Evolutionary conservation across 768 basidiomycete genomes (phyloP).

Genomic region (Boletus barrowsii): DNA sequence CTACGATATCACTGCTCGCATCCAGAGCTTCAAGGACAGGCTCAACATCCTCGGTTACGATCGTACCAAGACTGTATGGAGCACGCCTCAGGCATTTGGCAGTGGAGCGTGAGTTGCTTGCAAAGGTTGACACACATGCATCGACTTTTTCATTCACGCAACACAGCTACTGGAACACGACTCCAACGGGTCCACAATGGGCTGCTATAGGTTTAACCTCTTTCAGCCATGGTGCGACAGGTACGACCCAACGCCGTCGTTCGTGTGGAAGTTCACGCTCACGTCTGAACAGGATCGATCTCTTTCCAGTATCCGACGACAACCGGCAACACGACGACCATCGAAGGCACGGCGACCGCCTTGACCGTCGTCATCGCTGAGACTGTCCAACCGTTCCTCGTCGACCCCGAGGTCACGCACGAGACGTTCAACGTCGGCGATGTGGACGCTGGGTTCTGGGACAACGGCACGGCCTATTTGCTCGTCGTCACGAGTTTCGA

Average conservation of each 20-base stretch:
- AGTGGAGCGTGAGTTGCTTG: slow-evolving; percentile 32
- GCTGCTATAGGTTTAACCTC: slow-evolving; percentile 22
- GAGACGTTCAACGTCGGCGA: slow-evolving; percentile 11
- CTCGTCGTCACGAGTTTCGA: slow-evolving; percentile 19
- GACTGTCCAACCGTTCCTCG: slow-evolving; percentile 22
- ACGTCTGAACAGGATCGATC: slow-evolving; percentile 20
- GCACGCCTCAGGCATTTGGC: slow-evolving; percentile 77
- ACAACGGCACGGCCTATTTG: slow-evolving; percentile 22
- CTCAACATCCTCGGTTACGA: slow-evolving; percentile 60
- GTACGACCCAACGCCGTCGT: neutral
- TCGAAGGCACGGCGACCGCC: slow-evolving; percentile 17
- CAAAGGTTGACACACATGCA: neutral
- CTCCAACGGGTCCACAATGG: slow-evolving; percentile 30
- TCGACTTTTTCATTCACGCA: neutral
- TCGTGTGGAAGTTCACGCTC: neutral
- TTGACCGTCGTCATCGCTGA: slow-evolving; percentile 3
- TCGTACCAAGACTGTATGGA: slow-evolving; percentile 68
- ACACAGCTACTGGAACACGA: slow-evolving; percentile 29
- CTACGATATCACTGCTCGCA: slow-evolving; percentile 59
- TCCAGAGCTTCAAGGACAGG: slow-evolving; percentile 63
- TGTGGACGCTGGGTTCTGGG: slow-evolving; percentile 25
- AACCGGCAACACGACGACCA: slow-evolving; percentile 17
- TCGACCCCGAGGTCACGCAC: slow-evolving; percentile 4
- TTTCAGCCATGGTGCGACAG: slow-evolving; percentile 26
- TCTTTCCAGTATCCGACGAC: slow-evolving; percentile 29